These are phyloP conservation scores for Rachicladosporium sp. DNA, from an alignment of 2,329 filamentous ascomycete genomes.

Conservation along the genomic window DNA sequence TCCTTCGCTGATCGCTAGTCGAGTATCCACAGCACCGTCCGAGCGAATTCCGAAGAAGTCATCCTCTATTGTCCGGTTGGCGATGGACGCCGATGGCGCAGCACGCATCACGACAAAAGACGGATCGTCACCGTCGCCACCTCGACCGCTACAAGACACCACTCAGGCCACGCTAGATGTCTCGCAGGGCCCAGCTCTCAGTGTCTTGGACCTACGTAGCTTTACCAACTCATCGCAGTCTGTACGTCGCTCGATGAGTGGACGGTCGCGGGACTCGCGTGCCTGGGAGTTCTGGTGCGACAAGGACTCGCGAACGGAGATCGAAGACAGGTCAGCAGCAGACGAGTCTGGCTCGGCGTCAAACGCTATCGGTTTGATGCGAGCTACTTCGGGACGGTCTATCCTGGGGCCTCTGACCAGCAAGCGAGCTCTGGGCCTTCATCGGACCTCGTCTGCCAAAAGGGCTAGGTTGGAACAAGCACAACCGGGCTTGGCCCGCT, in stretches of 20 bases:
- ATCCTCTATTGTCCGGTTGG: constrained; percentile 55
- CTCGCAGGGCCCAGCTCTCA: no score
- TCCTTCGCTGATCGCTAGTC: neutral
- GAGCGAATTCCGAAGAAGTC: constrained; percentile 15
- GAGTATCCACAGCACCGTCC: neutral
- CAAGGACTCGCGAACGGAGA: constrained; percentile 61
- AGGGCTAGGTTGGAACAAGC: constrained; percentile 37
- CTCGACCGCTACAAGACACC: constrained; percentile 26
- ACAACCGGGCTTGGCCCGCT: constrained; percentile 18
- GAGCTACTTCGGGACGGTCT: constrained; percentile 53
- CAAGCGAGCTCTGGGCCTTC: constrained; percentile 49
- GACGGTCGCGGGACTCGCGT: constrained; percentile 68
- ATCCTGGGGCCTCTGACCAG: constrained; percentile 41
- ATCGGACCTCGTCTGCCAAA: constrained; percentile 13
- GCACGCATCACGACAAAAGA: constrained; percentile 68
- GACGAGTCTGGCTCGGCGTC: constrained; percentile 69
- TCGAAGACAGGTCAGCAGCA: constrained; percentile 70
- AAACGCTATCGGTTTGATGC: constrained; percentile 68
- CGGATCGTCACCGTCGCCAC: constrained; percentile 57
- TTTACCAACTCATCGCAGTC: neutral
- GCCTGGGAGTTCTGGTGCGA: constrained; percentile 90
- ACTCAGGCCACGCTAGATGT: neutral
- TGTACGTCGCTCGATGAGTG: constrained; percentile 43
- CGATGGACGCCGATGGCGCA: constrained; percentile 77
- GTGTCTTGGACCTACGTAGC: no score